These are phyloP conservation scores for Aspergillus bombycis DNA, from an alignment of 2,329 filamentous ascomycete species.

Conservation along the genomic window DNA sequence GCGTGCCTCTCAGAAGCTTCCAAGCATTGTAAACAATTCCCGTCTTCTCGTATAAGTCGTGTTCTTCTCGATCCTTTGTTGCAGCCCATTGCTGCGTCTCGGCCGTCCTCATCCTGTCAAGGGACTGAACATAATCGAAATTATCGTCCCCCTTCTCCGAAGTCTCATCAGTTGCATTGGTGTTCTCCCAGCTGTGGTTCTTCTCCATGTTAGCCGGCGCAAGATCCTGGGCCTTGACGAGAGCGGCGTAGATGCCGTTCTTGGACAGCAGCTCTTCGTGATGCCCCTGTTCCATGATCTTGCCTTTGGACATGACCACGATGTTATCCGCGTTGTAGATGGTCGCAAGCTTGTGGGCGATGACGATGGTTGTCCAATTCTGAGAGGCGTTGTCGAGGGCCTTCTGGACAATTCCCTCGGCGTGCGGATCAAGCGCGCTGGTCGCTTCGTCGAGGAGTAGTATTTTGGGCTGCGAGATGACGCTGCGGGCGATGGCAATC, in stretches of 20 bases:
- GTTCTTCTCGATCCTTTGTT: not conserved
- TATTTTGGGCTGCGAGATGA: conserved; percentile 79
- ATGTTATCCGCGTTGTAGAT: conserved; percentile 49
- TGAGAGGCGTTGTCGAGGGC: conserved; percentile 74
- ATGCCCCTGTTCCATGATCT: conserved; percentile 48
- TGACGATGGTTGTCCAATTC: conserved; percentile 44
- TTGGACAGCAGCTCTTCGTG: conserved; percentile 42
- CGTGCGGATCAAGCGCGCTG: conserved; percentile 81
- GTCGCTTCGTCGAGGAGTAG: conserved; percentile 90
- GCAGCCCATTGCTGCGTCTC: not conserved
- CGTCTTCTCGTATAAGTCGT: not conserved
- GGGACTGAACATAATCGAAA: not conserved
- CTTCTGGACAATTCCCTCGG: conserved; percentile 81
- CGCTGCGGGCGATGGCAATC: conserved; percentile 79
- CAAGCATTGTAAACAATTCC: not conserved
- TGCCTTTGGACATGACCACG: conserved; percentile 45
- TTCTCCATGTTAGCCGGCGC: conserved; percentile 21
- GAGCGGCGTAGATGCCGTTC: conserved; percentile 41
- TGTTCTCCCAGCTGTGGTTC: not conserved
- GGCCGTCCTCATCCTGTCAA: not conserved
- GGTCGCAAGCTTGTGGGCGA: conserved; percentile 50
- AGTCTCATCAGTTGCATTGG: not conserved
- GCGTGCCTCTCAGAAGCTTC: not conserved
- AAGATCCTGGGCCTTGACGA: conserved; percentile 52
- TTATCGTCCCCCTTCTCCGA: not conserved